Percentiles rank a stretch among this genome's conserved stretches.
Conservation (phyloP, 192 early-diverging fungal species). For the Backusella luteola region DNA sequence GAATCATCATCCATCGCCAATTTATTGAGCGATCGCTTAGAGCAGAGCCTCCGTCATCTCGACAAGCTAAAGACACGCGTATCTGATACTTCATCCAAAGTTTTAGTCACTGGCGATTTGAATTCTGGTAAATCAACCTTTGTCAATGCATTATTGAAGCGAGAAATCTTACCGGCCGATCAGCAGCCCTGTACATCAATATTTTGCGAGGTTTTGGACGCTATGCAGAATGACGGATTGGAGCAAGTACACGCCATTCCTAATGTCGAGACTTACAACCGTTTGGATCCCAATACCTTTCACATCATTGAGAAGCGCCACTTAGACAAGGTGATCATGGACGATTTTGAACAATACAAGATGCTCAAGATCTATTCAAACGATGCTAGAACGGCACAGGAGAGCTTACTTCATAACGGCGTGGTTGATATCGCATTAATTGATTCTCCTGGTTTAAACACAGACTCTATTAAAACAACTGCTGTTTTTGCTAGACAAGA, state of each 20-base stretch:
- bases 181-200: constrained; percentile 97
- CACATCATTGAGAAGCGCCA: constrained; percentile 64
- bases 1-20: constrained; percentile 70
- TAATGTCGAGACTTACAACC: constrained; percentile 66
- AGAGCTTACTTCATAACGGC: background rate
- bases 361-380: constrained; percentile 90
- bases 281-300: constrained; percentile 69
- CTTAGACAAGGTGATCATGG: constrained; percentile 82
- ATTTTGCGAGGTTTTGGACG: constrained; percentile 96
- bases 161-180: constrained; percentile 89
- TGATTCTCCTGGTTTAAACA: constrained; percentile 99
- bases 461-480: constrained; percentile 96
- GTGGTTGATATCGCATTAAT: constrained; percentile 97
- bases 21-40: constrained; percentile 66
- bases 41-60: constrained; percentile 71
- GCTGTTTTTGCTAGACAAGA: constrained; percentile 96
- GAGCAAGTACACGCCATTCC: constrained; percentile 93
- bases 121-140: constrained; percentile 98
- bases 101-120: constrained; percentile 96
- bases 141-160: constrained; percentile 91
- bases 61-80: constrained; percentile 84
- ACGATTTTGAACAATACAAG: constrained; percentile 81
- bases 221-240: constrained; percentile 76
- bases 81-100: constrained; percentile 87
- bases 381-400: constrained; percentile 52